A percentile compares a stretch with the other conserved stretches of the same genome.
phyloP scores from a whole-genome alignment of 257 asterid genomes.

The Penstemon barbatus region DNA sequence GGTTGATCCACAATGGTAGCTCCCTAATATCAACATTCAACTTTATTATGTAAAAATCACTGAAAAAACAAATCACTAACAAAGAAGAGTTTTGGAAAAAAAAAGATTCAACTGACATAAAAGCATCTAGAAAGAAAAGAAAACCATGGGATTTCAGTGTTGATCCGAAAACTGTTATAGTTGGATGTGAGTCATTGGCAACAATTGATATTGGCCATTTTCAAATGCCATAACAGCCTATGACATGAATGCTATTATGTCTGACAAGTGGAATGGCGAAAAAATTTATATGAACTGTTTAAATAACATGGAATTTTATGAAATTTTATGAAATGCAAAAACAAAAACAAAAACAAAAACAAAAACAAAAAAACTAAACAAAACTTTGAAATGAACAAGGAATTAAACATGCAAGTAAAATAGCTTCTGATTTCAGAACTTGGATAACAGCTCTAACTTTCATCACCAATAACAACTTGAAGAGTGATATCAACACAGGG shows the following conservation, averaged over 20 bases:
- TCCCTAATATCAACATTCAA: slow-evolving; percentile 53
- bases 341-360: no score
- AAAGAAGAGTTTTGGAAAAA: background rate
- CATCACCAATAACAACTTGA: background rate
- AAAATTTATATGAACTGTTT: no score
- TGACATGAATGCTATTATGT: no score
- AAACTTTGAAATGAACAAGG: no score
- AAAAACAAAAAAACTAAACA: no score
- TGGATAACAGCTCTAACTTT: background rate
- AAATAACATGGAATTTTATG: no score
- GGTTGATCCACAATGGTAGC: slow-evolving; percentile 86
- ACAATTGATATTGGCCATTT: background rate
- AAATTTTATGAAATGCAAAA: no score
- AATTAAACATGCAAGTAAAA: no score
- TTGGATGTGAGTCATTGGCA: background rate
- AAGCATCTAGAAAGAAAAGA: background rate
- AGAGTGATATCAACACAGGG: background rate
- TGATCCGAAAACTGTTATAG: background rate
- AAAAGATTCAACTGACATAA: background rate
- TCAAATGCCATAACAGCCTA: no score
- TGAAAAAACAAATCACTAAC: slow-evolving; percentile 9
- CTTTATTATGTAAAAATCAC: slow-evolving; percentile 2
- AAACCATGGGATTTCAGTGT: background rate
- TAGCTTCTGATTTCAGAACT: no score
- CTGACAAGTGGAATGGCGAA: no score